Conservation (phyloP, 768 basidiomycete genomes). For the Harrya chromipes region DNA sequence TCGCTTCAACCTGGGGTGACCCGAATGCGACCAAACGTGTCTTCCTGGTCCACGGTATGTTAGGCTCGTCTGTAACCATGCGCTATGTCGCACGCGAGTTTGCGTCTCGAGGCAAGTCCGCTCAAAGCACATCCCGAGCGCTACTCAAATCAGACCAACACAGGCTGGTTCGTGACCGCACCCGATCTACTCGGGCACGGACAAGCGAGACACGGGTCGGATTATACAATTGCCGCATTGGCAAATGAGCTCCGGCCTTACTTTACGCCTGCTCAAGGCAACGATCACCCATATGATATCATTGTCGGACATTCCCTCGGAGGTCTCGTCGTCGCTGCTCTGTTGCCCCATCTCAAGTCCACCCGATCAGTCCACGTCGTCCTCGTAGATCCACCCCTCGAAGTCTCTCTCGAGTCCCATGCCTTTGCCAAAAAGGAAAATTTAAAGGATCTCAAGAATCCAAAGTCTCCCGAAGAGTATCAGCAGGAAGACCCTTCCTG, state of each 20-base stretch:
- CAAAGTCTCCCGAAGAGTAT: not conserved
- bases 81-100: conserved; percentile 11
- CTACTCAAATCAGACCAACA: too few species aligned
- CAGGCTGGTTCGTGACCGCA: conserved; percentile 25
- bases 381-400: conserved; percentile 20
- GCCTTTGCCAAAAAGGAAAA: not conserved
- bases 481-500: not conserved
- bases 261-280: not conserved
- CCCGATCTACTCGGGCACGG: conserved; percentile 26
- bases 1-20: conserved; percentile 17
- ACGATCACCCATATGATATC: conserved; percentile 5
- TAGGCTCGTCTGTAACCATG: conserved; percentile 13
- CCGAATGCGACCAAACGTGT: conserved; percentile 14
- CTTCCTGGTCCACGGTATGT: conserved; percentile 21
- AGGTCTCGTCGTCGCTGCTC: conserved; percentile 8
- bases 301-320: conserved; percentile 25
- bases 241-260: conserved; percentile 12
- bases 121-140: too few species aligned
- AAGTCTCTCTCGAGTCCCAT: not conserved
- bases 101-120: conserved; percentile 14
- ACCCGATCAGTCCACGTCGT: conserved; percentile 9
- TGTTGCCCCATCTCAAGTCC: conserved; percentile 15
- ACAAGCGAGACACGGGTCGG: not conserved
- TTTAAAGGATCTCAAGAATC: not conserved
- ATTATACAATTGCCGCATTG: conserved; percentile 14